These are phyloP conservation scores for thale cress (Arabidopsis thaliana) DNA, from an alignment of 345 rosid genomes.

Conservation along the genomic window DNA sequence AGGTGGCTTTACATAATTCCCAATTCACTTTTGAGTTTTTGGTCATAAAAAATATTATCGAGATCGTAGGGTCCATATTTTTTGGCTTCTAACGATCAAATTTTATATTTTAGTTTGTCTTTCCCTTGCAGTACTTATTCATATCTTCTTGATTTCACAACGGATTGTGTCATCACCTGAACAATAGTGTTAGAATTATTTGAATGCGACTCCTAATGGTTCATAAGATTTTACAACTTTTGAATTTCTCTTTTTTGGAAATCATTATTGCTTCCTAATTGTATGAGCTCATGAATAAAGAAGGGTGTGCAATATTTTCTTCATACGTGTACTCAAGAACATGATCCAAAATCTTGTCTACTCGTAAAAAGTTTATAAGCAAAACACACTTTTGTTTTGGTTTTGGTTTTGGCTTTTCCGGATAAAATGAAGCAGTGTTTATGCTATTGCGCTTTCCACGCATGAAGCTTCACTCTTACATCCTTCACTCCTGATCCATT, in stretches of 20 bases:
- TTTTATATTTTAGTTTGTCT: background rate
- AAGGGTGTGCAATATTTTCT: background rate
- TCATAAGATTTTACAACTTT: background rate
- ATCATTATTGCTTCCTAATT: background rate
- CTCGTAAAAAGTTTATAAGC: background rate
- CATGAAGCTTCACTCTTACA: constrained; percentile 35
- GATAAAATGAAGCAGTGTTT: constrained; percentile 21
- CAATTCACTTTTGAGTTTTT: constrained; percentile 1
- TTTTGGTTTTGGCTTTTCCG: constrained; percentile 17
- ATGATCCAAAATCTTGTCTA: constrained; percentile 6
- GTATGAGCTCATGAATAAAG: background rate
- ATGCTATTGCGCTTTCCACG: constrained; percentile 27
- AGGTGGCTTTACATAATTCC: constrained; percentile 26
- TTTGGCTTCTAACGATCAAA: background rate
- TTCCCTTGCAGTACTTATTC: constrained; percentile 15
- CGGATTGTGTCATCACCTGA: constrained; percentile 7
- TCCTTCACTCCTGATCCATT: constrained; percentile 61
- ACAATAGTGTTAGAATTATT: background rate
- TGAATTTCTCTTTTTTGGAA: background rate
- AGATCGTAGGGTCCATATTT: constrained; percentile 18
- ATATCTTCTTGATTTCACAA: constrained; percentile 9
- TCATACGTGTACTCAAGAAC: background rate
- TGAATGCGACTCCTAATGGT: background rate
- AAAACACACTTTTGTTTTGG: background rate
- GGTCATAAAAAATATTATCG: too few species aligned